Percentiles rank a stretch among this genome's conserved stretches.
These are phyloP conservation scores for Tillandsia leiboldiana DNA, from an alignment of 176 grass and related monocot species.

Conservation along the genomic window DNA sequence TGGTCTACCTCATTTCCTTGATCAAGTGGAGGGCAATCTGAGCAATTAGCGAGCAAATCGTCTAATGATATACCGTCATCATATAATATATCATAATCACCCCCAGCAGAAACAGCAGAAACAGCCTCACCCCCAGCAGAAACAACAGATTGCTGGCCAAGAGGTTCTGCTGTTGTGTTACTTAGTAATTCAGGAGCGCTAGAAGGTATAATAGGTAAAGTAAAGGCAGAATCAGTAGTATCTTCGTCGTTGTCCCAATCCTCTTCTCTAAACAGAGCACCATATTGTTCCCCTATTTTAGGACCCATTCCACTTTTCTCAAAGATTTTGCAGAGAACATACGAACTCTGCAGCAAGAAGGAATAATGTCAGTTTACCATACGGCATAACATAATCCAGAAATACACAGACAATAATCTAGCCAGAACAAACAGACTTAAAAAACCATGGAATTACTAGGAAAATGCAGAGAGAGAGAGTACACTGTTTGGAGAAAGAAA, in stretches of 20 bases:
- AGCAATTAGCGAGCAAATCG: slow-evolving; percentile 37
- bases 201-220: slow-evolving; percentile 16
- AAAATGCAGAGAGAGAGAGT: neutral
- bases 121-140: slow-evolving; percentile 16
- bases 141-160: slow-evolving; percentile 18
- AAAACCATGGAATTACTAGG: neutral
- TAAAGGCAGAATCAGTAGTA: slow-evolving; percentile 31
- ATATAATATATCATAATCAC: neutral
- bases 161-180: slow-evolving; percentile 8
- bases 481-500: neutral
- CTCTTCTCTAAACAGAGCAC: slow-evolving; percentile 77
- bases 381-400: no score
- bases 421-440: neutral
- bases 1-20: neutral
- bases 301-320: slow-evolving; percentile 77
- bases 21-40: slow-evolving; percentile 22
- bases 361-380: neutral
- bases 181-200: slow-evolving; percentile 18
- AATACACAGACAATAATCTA: no score
- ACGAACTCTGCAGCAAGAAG: slow-evolving; percentile 50
- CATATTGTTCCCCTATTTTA: slow-evolving; percentile 76
- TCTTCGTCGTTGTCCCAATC: slow-evolving; percentile 50
- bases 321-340: slow-evolving; percentile 82
- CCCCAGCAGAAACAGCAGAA: neutral
- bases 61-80: slow-evolving; percentile 31